Conservation (phyloP, 1,139 yeast genomes). For the Blastobotrys illinoisensis region DNA sequence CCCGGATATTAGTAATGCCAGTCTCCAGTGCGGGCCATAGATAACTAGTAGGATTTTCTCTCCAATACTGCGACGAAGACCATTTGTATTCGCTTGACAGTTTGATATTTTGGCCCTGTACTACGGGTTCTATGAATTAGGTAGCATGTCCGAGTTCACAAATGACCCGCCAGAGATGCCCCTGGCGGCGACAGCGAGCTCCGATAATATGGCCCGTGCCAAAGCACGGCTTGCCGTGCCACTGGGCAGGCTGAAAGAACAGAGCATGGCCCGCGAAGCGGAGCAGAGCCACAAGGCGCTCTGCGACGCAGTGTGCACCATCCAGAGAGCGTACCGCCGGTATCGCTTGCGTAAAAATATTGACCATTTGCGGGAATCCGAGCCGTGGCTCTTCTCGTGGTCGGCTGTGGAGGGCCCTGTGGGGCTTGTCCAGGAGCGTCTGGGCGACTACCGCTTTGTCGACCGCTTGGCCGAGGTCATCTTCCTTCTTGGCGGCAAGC, state of each 20-base stretch:
- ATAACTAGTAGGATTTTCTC: neutral
- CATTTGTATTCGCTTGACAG: no score
- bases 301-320: conserved; percentile 12
- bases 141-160: neutral
- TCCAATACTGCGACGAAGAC: neutral
- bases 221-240: neutral
- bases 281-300: neutral
- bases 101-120: no score
- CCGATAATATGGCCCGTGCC: neutral
- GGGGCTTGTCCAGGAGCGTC: conserved; percentile 8
- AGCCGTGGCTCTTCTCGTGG: conserved; percentile 23
- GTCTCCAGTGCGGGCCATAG: neutral
- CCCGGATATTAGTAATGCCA: neutral
- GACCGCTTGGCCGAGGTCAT: conserved; percentile 12
- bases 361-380: conserved; percentile 9
- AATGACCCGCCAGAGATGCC: neutral
- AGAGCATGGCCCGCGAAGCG: neutral
- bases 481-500: conserved; percentile 13
- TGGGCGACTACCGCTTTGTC: conserved; percentile 9
- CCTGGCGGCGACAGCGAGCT: neutral
- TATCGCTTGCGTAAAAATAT: conserved; percentile 16
- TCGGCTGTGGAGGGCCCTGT: conserved; percentile 3
- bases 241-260: neutral
- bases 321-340: conserved; percentile 17
- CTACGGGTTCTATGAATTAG: neutral